Percentiles rank a stretch among this genome's conserved stretches.
Conservation (phyloP, 202 grass and related monocot species). For the Dendrocalamus latiflorus region DNA sequence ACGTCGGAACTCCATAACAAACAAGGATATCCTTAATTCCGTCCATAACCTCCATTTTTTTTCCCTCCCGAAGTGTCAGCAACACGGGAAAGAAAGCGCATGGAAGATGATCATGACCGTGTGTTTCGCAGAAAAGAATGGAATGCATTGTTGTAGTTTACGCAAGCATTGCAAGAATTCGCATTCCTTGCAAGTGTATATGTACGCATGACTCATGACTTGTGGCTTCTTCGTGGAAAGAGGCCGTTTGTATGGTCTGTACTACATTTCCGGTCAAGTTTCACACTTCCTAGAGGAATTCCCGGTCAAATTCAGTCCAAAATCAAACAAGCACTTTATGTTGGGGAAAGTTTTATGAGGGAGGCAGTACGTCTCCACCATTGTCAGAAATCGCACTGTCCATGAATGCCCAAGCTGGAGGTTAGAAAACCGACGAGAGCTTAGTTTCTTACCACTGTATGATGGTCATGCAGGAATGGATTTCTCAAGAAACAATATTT, state of each 20-base stretch:
- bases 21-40: neutral
- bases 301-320: neutral
- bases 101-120: neutral
- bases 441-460: neutral
- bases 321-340: neutral
- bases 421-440: neutral
- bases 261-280: neutral
- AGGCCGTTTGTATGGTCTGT: neutral
- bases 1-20: neutral
- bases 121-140: too few species aligned
- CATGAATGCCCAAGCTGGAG: too few species aligned
- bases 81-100: neutral
- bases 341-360: neutral
- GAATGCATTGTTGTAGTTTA: too few species aligned
- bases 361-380: neutral
- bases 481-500: too few species aligned
- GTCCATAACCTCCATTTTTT: neutral
- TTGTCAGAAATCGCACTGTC: neutral
- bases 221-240: neutral
- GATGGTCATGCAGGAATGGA: neutral
- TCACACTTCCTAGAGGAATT: neutral
- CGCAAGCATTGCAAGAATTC: too few species aligned
- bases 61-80: neutral
- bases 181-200: too few species aligned
- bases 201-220: neutral